phyloP scores from a whole-genome alignment of 495 filamentous ascomycete species.

The Pseudevernia furfuracea region DNA sequence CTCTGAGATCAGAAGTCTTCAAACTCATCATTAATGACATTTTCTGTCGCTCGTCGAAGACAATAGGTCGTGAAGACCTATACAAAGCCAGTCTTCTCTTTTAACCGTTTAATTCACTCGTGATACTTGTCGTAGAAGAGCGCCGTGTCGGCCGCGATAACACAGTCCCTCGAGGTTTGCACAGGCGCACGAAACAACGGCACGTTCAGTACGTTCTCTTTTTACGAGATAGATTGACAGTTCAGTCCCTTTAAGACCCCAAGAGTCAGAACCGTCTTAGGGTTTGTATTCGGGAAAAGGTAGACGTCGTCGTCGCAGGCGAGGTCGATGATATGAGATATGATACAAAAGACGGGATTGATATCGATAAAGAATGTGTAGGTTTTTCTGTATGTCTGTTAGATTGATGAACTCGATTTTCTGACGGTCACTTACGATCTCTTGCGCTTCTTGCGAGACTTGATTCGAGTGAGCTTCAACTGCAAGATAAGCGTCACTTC shows the following conservation, averaged over 20 bases:
- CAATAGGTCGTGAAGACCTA: constrained; percentile 23
- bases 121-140: constrained; percentile 10
- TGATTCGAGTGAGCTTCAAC: constrained; percentile 4
- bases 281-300: not conserved
- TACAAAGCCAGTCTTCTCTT: constrained; percentile 18
- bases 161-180: too few relatives aligned
- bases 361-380: constrained; percentile 18
- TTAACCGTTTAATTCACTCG: constrained; percentile 9
- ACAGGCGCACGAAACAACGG: too few relatives aligned
- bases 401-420: not conserved
- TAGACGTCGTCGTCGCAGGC: constrained; percentile 21
- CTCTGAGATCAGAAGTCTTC: not conserved
- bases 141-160: not conserved
- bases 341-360: constrained; percentile 13
- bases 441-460: constrained; percentile 16
- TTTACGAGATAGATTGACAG: too few relatives aligned
- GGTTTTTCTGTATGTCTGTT: constrained; percentile 11
- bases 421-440: not conserved
- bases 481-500: constrained; percentile 6
- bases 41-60: constrained; percentile 19
- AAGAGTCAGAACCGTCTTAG: too few relatives aligned
- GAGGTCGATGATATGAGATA: constrained; percentile 22
- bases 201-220: too few relatives aligned
- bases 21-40: constrained; percentile 21
- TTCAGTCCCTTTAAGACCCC: too few relatives aligned